Conservation (phyloP, 495 filamentous ascomycete genomes). For the Pyrenula aspistea region DNA sequence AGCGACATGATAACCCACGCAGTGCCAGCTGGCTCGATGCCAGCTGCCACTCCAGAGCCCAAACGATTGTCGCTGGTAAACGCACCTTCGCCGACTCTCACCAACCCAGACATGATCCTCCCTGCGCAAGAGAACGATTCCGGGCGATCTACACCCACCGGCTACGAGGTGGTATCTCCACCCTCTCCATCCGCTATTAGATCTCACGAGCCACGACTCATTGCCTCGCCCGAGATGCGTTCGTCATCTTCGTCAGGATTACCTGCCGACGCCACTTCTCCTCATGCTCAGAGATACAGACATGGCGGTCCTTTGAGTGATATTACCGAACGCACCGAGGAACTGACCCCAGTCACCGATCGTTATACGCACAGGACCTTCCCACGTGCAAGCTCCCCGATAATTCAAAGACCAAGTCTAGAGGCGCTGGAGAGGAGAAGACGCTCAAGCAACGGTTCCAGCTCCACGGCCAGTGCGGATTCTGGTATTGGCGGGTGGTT, state of each 20-base stretch:
- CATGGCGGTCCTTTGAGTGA: background rate
- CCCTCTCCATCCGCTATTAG: background rate
- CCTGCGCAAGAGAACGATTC: conserved; percentile 35
- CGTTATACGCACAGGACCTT: background rate
- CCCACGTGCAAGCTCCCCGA: background rate
- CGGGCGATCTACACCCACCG: background rate
- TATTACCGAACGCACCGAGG: background rate
- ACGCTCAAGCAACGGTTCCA: background rate
- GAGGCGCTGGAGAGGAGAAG: background rate
- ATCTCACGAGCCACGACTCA: background rate
- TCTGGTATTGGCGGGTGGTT: background rate
- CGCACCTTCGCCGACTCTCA: conserved; percentile 67
- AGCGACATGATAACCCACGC: background rate
- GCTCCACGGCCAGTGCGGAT: background rate
- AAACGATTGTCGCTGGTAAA: conserved; percentile 1
- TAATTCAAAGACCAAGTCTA: background rate
- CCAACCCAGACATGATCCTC: conserved; percentile 91
- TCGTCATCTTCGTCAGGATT: background rate
- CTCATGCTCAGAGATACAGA: background rate
- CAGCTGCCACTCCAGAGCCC: conserved; percentile 15
- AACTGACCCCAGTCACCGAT: background rate
- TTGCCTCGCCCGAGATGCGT: background rate
- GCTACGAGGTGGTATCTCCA: background rate
- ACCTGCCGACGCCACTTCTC: background rate
- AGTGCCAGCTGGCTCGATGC: background rate